Evolutionary conservation across 257 asterid genomes (phyloP).

Genomic region (Nicotiana attenuata): DNA sequence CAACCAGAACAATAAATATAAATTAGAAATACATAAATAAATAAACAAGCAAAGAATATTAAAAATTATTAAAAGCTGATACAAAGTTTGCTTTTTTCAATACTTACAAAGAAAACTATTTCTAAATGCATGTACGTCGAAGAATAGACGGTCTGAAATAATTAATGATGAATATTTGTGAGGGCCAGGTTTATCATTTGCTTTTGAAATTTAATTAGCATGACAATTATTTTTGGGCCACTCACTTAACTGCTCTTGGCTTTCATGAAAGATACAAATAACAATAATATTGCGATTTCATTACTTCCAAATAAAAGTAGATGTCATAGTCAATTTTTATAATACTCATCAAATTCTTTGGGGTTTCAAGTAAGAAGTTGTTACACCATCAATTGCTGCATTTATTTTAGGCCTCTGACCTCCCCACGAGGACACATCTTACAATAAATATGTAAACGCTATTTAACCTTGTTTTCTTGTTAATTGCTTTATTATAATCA

Average conservation of each 20-base stretch:
- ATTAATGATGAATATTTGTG: not conserved
- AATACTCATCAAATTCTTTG: not conserved
- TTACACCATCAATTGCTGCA: not conserved
- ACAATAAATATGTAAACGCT: too few species aligned
- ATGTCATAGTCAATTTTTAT: not conserved
- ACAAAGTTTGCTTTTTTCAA: not conserved
- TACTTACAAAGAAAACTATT: not conserved
- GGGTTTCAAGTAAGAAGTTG: not conserved
- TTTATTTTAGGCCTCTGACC: not conserved
- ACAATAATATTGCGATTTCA: not conserved
- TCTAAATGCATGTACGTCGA: not conserved
- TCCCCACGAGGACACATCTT: too few species aligned
- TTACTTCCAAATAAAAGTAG: not conserved
- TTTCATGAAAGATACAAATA: not conserved
- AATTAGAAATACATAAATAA: not conserved
- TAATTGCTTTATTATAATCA: too few species aligned
- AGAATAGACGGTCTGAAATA: not conserved
- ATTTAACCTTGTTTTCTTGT: too few species aligned
- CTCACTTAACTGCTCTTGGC: not conserved
- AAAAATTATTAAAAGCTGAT: not conserved
- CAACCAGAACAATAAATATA: not conserved
- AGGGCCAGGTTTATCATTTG: not conserved
- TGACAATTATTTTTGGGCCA: not conserved
- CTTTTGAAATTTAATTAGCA: not conserved
- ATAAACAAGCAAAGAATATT: not conserved